phyloP scores from a whole-genome alignment of 441 rosid genomes.

The Kokia cookei region DNA sequence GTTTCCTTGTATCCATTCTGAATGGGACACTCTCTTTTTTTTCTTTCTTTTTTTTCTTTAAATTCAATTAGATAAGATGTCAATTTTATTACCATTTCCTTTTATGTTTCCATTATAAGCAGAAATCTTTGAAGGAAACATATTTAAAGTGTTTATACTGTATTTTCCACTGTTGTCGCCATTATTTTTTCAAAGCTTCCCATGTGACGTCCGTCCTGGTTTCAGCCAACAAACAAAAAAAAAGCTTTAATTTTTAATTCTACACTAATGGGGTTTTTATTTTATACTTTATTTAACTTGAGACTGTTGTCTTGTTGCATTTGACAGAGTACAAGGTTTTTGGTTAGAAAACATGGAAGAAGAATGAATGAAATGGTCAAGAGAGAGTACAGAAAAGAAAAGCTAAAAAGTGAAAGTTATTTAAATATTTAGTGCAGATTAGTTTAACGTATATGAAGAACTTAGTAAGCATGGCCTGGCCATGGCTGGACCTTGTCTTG shows the following conservation, averaged over 20 bases:
- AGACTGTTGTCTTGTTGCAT: slow-evolving; percentile 10
- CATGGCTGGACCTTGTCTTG: background rate
- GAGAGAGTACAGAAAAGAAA: background rate
- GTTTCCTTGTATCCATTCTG: slow-evolving; percentile 21
- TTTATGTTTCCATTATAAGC: background rate
- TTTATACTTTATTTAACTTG: background rate
- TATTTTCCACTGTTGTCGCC: background rate
- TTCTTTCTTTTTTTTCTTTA: background rate
- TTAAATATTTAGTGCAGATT: background rate
- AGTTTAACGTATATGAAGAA: background rate
- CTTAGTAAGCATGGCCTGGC: background rate
- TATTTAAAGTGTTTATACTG: background rate
- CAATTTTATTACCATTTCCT: background rate
- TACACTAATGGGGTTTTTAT: no score
- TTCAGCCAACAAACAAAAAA: no score
- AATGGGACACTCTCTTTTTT: background rate
- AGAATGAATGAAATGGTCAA: slow-evolving; percentile 2
- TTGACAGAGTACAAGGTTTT: slow-evolving; percentile 8
- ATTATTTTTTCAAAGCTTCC: background rate
- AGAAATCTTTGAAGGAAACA: background rate
- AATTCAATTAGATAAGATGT: background rate
- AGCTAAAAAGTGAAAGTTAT: background rate
- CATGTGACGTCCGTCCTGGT: background rate
- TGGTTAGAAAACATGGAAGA: background rate
- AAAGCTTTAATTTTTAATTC: no score